Evolutionary conservation across 2,329 filamentous ascomycete genomes (phyloP), one percentile per base, ranked within the genome.

Genomic region (Chrysosphaeria jannelii): DNA sequence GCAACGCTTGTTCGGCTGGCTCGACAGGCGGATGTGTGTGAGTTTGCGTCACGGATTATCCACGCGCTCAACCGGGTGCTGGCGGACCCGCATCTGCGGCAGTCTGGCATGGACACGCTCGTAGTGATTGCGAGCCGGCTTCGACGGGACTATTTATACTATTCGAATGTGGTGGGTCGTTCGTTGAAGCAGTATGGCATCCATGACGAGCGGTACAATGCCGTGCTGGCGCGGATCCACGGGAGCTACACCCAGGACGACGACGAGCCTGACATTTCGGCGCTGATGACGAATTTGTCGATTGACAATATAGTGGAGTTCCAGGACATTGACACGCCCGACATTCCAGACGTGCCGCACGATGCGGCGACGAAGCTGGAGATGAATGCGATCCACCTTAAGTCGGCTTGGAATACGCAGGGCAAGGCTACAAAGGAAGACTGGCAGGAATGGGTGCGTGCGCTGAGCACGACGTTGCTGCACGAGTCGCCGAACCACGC

Each of bases 331-430:
- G n/a, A n/a, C n/a, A n/a, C n/a, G n/a, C n/a, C n/a, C n/a, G n/a
- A n/a, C n/a, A n/a, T n/a, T n/a, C n/a, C n/a, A n/a, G n/a, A n/a
- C n/a, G n/a, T n/a, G n/a, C n/a, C n/a, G n/a, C n/a, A n/a, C n/a
- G n/a, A n/a, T n/a, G n/a, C n/a, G n/a, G n/a, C n/a, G n/a, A 91
- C 90, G 51, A 93, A 93, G 44, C 56, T 93, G 16, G 78, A 89
- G 30, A 81, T 93, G 43, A 99, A 97, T 34, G 78, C 90, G 23
- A 79, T 93, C 31, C 88, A 97, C 49, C 52, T 99, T 12, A 91
- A 93, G 44, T 70, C 71, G 31, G 85, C 88, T 1, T 99, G 85
- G 85, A 85, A 93, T 35, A 85, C 88, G 0, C 78, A 70, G 28
- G 78, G 88, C 29, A 91, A 91, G 39, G 91, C 81, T 0, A 99